Base-by-base conservation (phyloP, 306 rosid species). In the Inga leiocalycina region DNA sequence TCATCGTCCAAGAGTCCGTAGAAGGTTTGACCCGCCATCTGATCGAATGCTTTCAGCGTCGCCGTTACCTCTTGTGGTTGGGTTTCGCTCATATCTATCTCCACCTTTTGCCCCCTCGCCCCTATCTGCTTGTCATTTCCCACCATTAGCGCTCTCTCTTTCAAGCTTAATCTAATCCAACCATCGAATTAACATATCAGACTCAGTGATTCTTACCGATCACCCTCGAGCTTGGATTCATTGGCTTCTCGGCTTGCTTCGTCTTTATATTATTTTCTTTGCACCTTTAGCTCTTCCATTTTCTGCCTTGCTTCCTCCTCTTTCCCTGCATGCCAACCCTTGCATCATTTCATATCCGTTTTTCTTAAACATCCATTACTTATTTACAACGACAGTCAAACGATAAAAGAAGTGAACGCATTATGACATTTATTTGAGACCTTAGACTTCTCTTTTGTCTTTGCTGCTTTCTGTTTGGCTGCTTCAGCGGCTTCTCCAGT, bases 31-130 rank as follows among this genome's bases (percentile, higher is more conserved):
- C 87, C 87, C 3, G 80, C 37, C 85, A 82, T 17, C 72, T 88
- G 82, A 61, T 90, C 92, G 0, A 91, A 85, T 10, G 74, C 75
- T 48, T 82, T 87, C 9, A 95, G 70, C 16, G 80, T 87, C 0
- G 87, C 82, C 1, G 92, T 89, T 57, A 88, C 72, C 34, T 39
- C 88, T 3, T 93, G 97, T 0, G 97, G 90, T 19, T 88, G 71
- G 1, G 80, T 84, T 81, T 90, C 94, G 24, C 86, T 88, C 79
- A 87, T n/a, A 7, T 48, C 75, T 2, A 87, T 86, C 52, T 52
- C 87, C 81, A 76, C 22, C 41, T 41, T 86, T n/a, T 62, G 84
- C 68, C 82, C 86, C 4, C 71, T 77, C n/a, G 68, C 41, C 22
- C 44, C 79, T 1, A 67, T 34, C 8, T 71, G 52, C 74, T 46